phyloP scores from a whole-genome alignment of 768 basidiomycete genomes.

The Macrolepiota albuminosa region DNA sequence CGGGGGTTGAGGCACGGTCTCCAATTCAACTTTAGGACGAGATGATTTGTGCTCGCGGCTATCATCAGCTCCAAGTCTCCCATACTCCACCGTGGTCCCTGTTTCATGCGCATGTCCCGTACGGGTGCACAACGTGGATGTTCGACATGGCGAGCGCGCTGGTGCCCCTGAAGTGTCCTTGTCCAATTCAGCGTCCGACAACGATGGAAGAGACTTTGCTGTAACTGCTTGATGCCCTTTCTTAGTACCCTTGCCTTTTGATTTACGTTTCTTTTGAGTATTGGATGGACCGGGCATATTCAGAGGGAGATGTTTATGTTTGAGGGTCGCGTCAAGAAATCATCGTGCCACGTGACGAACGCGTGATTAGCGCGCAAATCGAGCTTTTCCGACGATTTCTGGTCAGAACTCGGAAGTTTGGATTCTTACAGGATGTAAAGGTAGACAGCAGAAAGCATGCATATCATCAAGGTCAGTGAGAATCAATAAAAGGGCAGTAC shows the following conservation, averaged over 20 bases:
- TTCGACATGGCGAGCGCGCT: neutral
- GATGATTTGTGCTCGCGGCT: neutral
- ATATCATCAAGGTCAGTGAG: neutral
- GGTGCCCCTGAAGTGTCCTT: conserved; percentile 10
- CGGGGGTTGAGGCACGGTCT: conserved; percentile 36
- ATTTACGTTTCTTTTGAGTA: conserved; percentile 39
- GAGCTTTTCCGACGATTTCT: no score
- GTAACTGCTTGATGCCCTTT: conserved; percentile 20
- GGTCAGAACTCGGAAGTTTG: neutral
- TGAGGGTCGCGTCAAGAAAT: conserved; percentile 4
- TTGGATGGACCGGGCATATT: conserved; percentile 64
- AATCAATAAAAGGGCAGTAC: neutral
- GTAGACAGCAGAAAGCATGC: neutral
- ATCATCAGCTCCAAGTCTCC: neutral
- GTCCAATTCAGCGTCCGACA: neutral
- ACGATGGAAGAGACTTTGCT: conserved; percentile 4
- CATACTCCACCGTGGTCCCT: neutral
- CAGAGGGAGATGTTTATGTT: neutral
- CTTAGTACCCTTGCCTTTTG: conserved; percentile 32
- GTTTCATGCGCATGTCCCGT: neutral
- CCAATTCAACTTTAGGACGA: neutral
- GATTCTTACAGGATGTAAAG: neutral
- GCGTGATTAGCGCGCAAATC: neutral
- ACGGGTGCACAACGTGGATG: neutral
- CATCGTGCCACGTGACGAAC: conserved; percentile 2